Percentiles rank a stretch among this genome's conserved stretches.
Conservation (phyloP, 2,329 filamentous ascomycete genomes). For the Cryoendolithus antarcticus region DNA sequence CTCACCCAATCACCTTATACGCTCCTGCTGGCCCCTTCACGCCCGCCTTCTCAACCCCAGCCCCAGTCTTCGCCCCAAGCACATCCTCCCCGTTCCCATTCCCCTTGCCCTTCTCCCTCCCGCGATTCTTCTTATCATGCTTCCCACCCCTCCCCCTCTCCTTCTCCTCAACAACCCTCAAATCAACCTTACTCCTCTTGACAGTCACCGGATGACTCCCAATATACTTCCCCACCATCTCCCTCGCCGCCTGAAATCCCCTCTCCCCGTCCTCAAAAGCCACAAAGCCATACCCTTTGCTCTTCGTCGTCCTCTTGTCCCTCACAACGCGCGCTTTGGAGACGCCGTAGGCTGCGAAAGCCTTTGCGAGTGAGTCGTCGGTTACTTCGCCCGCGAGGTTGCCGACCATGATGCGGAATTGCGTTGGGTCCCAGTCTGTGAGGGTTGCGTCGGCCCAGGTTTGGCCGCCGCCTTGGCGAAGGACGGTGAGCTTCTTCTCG, state of each 20-base stretch:
- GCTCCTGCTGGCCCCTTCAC: slow-evolving; percentile 18
- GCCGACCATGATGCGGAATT: slow-evolving; percentile 90
- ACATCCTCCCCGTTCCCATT: slow-evolving; percentile 14
- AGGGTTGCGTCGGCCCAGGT: slow-evolving; percentile 81
- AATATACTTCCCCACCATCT: slow-evolving; percentile 99
- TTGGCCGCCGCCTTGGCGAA: slow-evolving; percentile 79
- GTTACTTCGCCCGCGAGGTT: slow-evolving; percentile 96
- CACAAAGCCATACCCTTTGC: slow-evolving; percentile 91
- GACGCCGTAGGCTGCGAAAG: slow-evolving; percentile 82
- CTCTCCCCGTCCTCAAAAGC: slow-evolving; percentile 92
- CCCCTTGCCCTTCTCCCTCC: slow-evolving; percentile 21
- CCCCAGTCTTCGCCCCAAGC: slow-evolving; percentile 26
- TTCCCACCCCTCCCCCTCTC: slow-evolving; percentile 27
- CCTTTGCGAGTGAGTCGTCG: slow-evolving; percentile 88
- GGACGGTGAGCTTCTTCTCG: slow-evolving; percentile 61
- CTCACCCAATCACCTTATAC: slow-evolving; percentile 25
- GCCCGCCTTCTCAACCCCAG: slow-evolving; percentile 26
- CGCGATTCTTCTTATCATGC: slow-evolving; percentile 41
- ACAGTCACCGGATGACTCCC: slow-evolving; percentile 77
- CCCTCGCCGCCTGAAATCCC: slow-evolving; percentile 89
- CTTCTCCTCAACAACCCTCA: slow-evolving; percentile 58
- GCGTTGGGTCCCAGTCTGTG: slow-evolving; percentile 89
- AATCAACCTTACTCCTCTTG: slow-evolving; percentile 80
- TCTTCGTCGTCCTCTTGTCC: slow-evolving; percentile 93
- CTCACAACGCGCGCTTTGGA: slow-evolving; percentile 88